These are phyloP conservation scores for Stylonectria norvegica DNA, from an alignment of 2,329 filamentous ascomycete genomes.

Conservation along the genomic window DNA sequence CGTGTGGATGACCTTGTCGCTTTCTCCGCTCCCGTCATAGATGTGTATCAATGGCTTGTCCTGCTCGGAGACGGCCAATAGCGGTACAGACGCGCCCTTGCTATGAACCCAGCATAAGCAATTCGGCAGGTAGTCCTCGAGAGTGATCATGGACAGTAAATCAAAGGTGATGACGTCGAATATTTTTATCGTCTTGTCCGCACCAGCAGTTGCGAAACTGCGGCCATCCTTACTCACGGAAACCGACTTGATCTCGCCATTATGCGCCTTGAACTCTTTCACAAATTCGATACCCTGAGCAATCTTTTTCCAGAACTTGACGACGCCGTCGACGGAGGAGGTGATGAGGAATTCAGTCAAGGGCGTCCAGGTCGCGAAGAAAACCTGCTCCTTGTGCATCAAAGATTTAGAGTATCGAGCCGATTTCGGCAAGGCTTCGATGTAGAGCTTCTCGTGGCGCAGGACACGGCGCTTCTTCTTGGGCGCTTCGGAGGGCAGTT, in stretches of 20 bases:
- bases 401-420: conserved; percentile 87
- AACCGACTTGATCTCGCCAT: conserved; percentile 77
- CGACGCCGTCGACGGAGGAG: conserved; percentile 87
- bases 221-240: conserved; percentile 85
- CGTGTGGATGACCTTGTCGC: conserved; percentile 69
- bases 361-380: conserved; percentile 84
- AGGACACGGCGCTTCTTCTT: conserved; percentile 91
- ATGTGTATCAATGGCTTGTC: conserved; percentile 70
- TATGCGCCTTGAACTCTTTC: conserved; percentile 93
- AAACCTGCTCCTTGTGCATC: conserved; percentile 96
- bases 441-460: conserved; percentile 91
- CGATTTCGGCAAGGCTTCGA: conserved; percentile 81
- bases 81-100: conserved; percentile 79
- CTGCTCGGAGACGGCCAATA: conserved; percentile 79
- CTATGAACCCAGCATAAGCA: conserved; percentile 90
- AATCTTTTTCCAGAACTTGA: conserved; percentile 99
- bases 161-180: conserved; percentile 85
- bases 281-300: conserved; percentile 91
- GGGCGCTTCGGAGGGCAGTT: conserved; percentile 75
- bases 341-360: conserved; percentile 94
- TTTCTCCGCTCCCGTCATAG: conserved; percentile 87
- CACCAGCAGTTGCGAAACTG: conserved; percentile 86
- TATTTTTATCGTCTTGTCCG: conserved; percentile 75
- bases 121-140: conserved; percentile 71
- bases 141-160: conserved; percentile 74